Conservation (phyloP, 257 asterid genomes). For the Anisodus tanguticus region DNA sequence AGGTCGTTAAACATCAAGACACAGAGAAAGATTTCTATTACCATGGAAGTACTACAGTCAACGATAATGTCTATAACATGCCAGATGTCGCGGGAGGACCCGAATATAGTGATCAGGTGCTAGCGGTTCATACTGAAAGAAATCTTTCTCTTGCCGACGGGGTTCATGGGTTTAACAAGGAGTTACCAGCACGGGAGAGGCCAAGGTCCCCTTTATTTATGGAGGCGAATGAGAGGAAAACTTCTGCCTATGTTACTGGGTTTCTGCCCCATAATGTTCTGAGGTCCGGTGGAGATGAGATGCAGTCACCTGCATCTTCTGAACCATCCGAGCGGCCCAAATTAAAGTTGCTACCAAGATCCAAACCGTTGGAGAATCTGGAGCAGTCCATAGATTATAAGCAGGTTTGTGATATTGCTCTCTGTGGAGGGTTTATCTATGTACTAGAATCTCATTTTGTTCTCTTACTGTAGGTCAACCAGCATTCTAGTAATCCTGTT, state of each 20-base stretch:
- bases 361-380: conserved; percentile 73
- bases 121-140: conserved; percentile 55
- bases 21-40: conserved; percentile 43
- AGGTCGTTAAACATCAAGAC: conserved; percentile 47
- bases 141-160: conserved; percentile 57
- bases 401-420: conserved; percentile 49
- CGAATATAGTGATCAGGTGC: conserved; percentile 43
- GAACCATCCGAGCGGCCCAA: conserved; percentile 78
- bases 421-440: conserved; percentile 18
- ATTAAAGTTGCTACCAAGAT: conserved; percentile 86
- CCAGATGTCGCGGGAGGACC: conserved; percentile 43
- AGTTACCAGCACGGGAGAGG: conserved; percentile 50
- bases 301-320: conserved; percentile 48
- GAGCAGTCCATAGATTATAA: conserved; percentile 52
- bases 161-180: conserved; percentile 50
- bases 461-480: conserved; percentile 46
- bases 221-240: conserved; percentile 55
- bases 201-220: conserved; percentile 39
- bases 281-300: conserved; percentile 48
- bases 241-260: conserved; percentile 41
- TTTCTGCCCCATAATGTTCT: conserved; percentile 41
- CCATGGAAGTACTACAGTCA: conserved; percentile 37
- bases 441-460: conserved; percentile 4
- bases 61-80: conserved; percentile 42
- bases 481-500: conserved; percentile 51